These are phyloP conservation scores for Ceriops zippeliana DNA, from an alignment of 345 rosid genomes.

Conservation along the genomic window DNA sequence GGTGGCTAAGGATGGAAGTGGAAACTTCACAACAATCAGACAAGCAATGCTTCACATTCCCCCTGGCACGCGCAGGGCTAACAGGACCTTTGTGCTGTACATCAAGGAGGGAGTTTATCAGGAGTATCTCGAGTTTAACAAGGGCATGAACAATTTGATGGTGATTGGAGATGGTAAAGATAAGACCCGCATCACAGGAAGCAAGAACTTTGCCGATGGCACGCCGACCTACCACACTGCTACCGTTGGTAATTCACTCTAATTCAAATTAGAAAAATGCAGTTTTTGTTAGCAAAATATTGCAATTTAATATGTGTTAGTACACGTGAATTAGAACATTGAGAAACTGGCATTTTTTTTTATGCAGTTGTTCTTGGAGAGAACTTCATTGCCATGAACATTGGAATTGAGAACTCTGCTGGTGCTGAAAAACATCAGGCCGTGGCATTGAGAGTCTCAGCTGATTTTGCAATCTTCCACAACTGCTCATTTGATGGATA, in stretches of 20 bases:
- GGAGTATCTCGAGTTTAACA: slow-evolving; percentile 44
- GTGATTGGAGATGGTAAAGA: slow-evolving; percentile 70
- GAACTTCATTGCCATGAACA: slow-evolving; percentile 55
- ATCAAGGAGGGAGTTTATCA: slow-evolving; percentile 61
- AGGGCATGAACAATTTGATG: slow-evolving; percentile 33
- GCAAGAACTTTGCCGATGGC: slow-evolving; percentile 45
- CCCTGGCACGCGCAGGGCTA: slow-evolving; percentile 28
- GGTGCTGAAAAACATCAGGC: slow-evolving; percentile 77
- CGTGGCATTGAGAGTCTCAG: slow-evolving; percentile 56
- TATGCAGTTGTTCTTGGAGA: slow-evolving; percentile 54
- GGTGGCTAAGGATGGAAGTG: slow-evolving; percentile 84
- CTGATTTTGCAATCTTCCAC: slow-evolving; percentile 60
- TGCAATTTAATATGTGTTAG: background rate
- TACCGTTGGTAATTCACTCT: slow-evolving; percentile 51
- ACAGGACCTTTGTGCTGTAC: slow-evolving; percentile 42
- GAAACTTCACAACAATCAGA: slow-evolving; percentile 49
- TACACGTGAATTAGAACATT: too few relatives aligned
- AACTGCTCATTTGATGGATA: slow-evolving; percentile 73
- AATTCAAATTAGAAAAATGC: background rate
- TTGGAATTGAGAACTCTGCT: slow-evolving; percentile 71
- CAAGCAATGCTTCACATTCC: slow-evolving; percentile 38
- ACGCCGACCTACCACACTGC: slow-evolving; percentile 56
- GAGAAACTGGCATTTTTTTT: too few relatives aligned
- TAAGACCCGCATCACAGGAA: slow-evolving; percentile 58
- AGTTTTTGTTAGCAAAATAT: background rate